Evolutionary conservation across 1,284 basidiomycete genomes (phyloP).

Genomic region (Fistulina hepatica): DNA sequence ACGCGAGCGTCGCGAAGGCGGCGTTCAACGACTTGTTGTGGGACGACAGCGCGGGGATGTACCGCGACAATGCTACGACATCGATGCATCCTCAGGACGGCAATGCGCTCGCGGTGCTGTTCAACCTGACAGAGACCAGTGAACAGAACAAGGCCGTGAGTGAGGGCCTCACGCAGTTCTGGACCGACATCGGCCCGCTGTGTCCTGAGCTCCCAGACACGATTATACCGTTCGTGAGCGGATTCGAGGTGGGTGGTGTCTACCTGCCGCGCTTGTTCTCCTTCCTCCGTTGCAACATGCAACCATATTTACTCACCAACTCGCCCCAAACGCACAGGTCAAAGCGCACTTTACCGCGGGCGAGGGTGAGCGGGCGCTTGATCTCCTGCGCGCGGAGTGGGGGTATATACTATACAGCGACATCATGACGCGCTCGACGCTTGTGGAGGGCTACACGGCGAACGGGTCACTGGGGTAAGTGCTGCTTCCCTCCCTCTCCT

Average conservation of each 20-base stretch:
- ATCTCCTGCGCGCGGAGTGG: conserved; percentile 39
- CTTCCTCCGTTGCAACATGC: background rate
- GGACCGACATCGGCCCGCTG: conserved; percentile 38
- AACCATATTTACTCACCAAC: background rate
- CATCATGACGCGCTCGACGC: conserved; percentile 37
- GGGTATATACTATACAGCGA: conserved; percentile 45
- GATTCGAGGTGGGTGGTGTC: conserved; percentile 31
- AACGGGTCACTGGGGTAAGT: conserved; percentile 37
- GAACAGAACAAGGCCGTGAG: conserved; percentile 34
- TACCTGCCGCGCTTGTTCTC: too few relatives aligned
- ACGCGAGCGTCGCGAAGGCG: too few relatives aligned
- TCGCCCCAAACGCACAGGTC: conserved; percentile 27
- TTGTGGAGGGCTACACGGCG: conserved; percentile 40
- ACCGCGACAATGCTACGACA: conserved; percentile 34
- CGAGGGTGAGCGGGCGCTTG: conserved; percentile 37
- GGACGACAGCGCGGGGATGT: conserved; percentile 33
- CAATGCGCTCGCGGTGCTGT: conserved; percentile 39
- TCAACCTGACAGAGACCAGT: conserved; percentile 32
- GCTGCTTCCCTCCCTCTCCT: too few relatives aligned
- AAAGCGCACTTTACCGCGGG: conserved; percentile 41
- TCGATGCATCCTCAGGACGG: conserved; percentile 39
- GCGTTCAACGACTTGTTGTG: conserved; percentile 35
- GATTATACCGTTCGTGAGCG: conserved; percentile 40
- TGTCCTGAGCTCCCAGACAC: conserved; percentile 42
- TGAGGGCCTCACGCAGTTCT: conserved; percentile 33